Base-by-base conservation (phyloP, 2,329 filamentous ascomycete species). In the Trichothecium sympodiale region DNA sequence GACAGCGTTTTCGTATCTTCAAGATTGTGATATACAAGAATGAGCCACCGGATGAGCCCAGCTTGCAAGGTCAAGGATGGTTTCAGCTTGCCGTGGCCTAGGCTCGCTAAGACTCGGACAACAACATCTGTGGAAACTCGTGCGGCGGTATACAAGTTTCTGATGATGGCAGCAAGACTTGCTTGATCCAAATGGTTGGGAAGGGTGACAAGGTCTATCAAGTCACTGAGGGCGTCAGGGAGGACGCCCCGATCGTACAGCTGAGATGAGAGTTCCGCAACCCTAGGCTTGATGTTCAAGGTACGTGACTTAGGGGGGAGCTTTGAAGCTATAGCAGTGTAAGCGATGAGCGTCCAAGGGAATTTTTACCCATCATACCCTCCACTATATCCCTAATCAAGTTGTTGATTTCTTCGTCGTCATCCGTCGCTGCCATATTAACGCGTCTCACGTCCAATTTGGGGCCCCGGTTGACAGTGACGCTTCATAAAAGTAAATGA, bases 81-180 rank as follows among this genome's bases (percentile, higher is more conserved):
- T 54, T 88, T 93, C 37, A 74, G 68, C 52, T 77, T 74, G 48
- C 83, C 84, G 49, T 86, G 80, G 4, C 86, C 84, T n/a, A 94
- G 66, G 33, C 73, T 75, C 35, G 78, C 79, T 16, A 91, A 69
- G 8, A 88, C 60, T 39, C 72, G 77, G 33, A 84, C 64, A 34
- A 83, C 62, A 29, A 77, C 55, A 38, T 74, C 64, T 25, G 71
- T 64, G 10, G 71, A 53, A n/a, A 93, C 68, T 29, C 66, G 67
- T 28, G 68, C 65, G n/a, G 71, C 67, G 2, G 86, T 85, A 54
- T 89, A 93, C 34, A 93, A 61, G 41, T 81, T 83, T 43, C 78
- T 83, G 46, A 86, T 58, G 33, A 93, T 62, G 18, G 67, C 71
- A 12, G 72, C 77, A 18, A 80, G 66, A 45, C 77, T 86, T 18